A percentile compares a stretch with the other conserved stretches of the same genome.
Evolutionary conservation across 306 rosid genomes (phyloP).

Genomic region (Sechiopsis laciniata): DNA sequence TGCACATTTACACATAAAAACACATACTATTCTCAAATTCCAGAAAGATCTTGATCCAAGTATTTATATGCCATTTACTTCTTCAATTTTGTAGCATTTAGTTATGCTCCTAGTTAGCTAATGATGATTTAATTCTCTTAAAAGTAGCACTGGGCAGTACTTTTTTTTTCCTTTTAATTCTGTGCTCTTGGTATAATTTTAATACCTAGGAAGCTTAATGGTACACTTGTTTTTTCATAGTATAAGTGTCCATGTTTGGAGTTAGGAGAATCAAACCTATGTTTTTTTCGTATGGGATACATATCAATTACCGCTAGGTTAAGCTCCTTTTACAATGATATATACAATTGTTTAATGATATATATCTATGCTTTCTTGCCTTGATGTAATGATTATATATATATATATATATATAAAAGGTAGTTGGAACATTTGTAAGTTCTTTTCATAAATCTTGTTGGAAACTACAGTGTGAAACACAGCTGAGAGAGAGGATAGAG

Average conservation of each 20-base stretch:
- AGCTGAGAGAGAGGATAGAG: not conserved
- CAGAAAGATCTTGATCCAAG: not conserved
- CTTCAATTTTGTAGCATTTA: not conserved
- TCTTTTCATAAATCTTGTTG: not conserved
- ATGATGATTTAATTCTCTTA: not conserved
- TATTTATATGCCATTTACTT: not conserved
- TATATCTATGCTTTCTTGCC: too few relatives aligned
- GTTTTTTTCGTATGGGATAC: too few relatives aligned
- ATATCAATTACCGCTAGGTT: too few relatives aligned
- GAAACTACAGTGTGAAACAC: too few relatives aligned
- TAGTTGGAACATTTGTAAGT: too few relatives aligned
- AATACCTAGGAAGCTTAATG: not conserved
- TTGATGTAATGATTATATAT: too few relatives aligned
- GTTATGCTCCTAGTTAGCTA: not conserved
- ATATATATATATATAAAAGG: too few relatives aligned
- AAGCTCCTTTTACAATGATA: too few relatives aligned
- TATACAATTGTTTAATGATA: not conserved
- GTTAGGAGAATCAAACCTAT: not conserved
- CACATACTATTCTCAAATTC: not conserved
- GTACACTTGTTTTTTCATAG: not conserved
- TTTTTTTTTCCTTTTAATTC: not conserved
- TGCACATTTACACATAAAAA: not conserved
- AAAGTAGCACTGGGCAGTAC: too few relatives aligned
- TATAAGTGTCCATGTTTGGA: too few relatives aligned
- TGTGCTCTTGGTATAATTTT: not conserved